Base-by-base conservation (phyloP, 1,139 yeast genomes). In the Kodamaea alishanica region DNA sequence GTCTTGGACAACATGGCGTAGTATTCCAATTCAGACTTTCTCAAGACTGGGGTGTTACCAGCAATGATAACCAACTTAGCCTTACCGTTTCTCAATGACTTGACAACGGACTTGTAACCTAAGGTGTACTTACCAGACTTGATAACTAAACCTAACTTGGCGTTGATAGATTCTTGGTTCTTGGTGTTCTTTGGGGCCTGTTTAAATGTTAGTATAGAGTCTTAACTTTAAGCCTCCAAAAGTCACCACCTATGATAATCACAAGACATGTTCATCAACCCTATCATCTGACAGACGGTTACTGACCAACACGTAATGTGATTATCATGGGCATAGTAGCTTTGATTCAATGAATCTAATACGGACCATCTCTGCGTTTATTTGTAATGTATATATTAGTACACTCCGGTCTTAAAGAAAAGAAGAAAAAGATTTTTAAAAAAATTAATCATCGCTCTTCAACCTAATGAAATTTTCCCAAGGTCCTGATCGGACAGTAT, bases 1-100 rank as follows among this genome's bases (percentile, higher is more conserved):
- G 97, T 88, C 88, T 90, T 92, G 71, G 98, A 87, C 75, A 92
- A 85, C 98, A 92, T 92, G 67, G 98, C 97, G 90, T 94, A 94
- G 85, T 92, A 92, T 84, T 94, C 98, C 75, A 92, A 84, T 83
- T 92, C 99, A 60, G 97, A 89, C 82, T 92, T 92, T 84, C 98
- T 90, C 75, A 92, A 87, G 67, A 92, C 96, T 78, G 98, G 98
- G 67, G 98, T 90, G 95, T 92, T 92, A 73, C 96, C 95, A 63
- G 99, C 96, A 67, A 92, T 83, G 79, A 92, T 84, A 70, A 92
- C 81, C 75, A 92, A 84, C 87, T 94, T 92, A 63, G 98, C 96
- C 84, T 90, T 92, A 70, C 96, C 97, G 73, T 87, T 88, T 82
- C 99, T 90, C 75, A 92, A 82, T 62, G 97, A 78, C 87, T 94